Conservation (phyloP, 192 early-diverging fungal genomes). For the Entomortierella parvispora region DNA sequence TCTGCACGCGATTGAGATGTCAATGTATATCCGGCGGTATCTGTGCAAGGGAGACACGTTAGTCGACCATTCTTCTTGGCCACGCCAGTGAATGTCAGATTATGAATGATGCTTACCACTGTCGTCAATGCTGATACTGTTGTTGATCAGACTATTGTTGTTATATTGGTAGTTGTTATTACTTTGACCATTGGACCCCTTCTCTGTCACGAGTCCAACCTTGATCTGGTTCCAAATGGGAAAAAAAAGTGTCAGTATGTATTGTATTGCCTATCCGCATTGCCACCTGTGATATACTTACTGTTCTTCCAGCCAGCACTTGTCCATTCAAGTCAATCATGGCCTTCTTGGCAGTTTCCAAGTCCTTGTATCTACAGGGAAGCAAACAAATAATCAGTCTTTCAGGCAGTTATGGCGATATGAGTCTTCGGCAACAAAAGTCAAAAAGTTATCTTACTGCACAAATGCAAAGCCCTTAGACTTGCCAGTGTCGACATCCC, state of each 20-base stretch:
- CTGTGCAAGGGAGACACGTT: constrained; percentile 33
- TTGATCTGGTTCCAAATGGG: constrained; percentile 71
- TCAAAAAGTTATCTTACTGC: constrained; percentile 61
- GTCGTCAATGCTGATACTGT: constrained; percentile 51
- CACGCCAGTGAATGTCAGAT: too few relatives aligned
- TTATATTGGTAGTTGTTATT: constrained; percentile 58
- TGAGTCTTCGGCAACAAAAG: too few relatives aligned
- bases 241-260: neutral
- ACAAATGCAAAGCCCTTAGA: constrained; percentile 86
- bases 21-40: constrained; percentile 70
- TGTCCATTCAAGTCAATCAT: constrained; percentile 86
- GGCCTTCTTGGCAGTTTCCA: constrained; percentile 80
- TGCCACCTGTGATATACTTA: constrained; percentile 33
- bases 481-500: constrained; percentile 74
- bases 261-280: neutral
- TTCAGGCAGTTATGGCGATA: too few relatives aligned
- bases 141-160: constrained; percentile 58
- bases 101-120: constrained; percentile 49
- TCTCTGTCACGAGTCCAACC: constrained; percentile 80
- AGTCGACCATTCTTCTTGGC: too few relatives aligned
- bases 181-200: constrained; percentile 50
- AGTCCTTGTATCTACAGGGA: constrained; percentile 63
- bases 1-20: constrained; percentile 77
- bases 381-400: neutral
- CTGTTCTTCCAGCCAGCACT: constrained; percentile 78